Conservation (phyloP, 1,284 basidiomycete genomes). For the Vanrija pseudolonga region DNA sequence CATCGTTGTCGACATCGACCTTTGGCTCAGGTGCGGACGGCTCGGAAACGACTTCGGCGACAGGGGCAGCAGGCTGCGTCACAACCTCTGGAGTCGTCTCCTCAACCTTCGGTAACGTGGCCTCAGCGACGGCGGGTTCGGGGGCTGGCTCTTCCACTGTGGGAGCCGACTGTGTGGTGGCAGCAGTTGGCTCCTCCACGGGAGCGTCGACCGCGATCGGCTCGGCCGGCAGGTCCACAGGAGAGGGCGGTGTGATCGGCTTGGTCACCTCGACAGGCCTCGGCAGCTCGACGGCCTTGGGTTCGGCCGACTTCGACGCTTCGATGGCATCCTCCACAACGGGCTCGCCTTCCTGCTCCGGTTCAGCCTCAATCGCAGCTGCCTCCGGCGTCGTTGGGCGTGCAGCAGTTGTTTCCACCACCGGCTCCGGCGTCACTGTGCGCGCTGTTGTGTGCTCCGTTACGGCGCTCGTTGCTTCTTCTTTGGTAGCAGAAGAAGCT, state of each 20-base stretch:
- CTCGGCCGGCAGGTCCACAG: no score
- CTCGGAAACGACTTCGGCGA: not conserved
- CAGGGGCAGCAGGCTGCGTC: not conserved
- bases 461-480: not conserved
- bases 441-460: no score
- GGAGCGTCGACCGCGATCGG: no score
- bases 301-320: no score
- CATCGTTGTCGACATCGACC: slow-evolving; percentile 1
- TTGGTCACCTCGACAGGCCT: no score
- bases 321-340: not conserved
- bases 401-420: not conserved
- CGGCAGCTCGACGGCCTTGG: no score
- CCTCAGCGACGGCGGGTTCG: no score
- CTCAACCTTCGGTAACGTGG: no score
- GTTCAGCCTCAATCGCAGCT: not conserved
- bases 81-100: not conserved
- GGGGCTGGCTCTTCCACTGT: no score
- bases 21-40: not conserved
- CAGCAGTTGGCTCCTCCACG: no score
- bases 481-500: not conserved
- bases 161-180: no score
- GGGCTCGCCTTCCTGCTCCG: not conserved
- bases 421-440: not conserved
- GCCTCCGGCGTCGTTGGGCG: not conserved
- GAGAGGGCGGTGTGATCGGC: no score